Conservation (phyloP, 1,139 yeast genomes). For the Scheffersomyces lignicola region DNA sequence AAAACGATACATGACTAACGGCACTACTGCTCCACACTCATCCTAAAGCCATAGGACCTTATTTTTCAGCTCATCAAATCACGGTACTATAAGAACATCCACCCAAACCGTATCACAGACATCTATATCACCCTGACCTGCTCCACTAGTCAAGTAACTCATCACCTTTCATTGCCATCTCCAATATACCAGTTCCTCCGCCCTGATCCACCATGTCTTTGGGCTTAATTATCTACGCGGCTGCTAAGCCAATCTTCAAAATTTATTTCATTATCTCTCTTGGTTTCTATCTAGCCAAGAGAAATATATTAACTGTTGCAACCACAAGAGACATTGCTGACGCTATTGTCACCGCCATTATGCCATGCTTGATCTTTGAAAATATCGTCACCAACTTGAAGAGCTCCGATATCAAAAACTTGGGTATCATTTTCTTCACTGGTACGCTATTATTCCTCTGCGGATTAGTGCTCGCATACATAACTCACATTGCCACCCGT, state of each 20-base stretch:
- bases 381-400: slow-evolving; percentile 72
- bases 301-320: slow-evolving; percentile 68
- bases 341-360: slow-evolving; percentile 65
- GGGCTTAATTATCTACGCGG: slow-evolving; percentile 73
- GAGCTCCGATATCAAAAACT: slow-evolving; percentile 68
- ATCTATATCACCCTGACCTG: too few species aligned
- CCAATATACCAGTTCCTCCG: too few species aligned
- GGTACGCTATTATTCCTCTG: slow-evolving; percentile 44
- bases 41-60: too few species aligned
- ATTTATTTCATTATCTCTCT: slow-evolving; percentile 72
- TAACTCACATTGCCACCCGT: slow-evolving; percentile 36
- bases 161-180: too few species aligned
- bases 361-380: slow-evolving; percentile 78
- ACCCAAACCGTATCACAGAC: too few species aligned
- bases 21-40: too few species aligned
- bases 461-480: slow-evolving; percentile 38
- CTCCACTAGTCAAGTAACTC: too few species aligned
- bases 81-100: too few species aligned
- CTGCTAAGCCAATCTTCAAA: slow-evolving; percentile 86
- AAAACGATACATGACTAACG: too few species aligned
- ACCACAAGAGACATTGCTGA: slow-evolving; percentile 74
- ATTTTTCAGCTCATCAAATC: too few species aligned
- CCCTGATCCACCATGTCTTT: slow-evolving; percentile 29
- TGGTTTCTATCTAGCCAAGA: slow-evolving; percentile 68
- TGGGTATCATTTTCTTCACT: slow-evolving; percentile 70